Conservation (phyloP, 2,329 filamentous ascomycete genomes). For the Trichoderma endophyticum region DNA sequence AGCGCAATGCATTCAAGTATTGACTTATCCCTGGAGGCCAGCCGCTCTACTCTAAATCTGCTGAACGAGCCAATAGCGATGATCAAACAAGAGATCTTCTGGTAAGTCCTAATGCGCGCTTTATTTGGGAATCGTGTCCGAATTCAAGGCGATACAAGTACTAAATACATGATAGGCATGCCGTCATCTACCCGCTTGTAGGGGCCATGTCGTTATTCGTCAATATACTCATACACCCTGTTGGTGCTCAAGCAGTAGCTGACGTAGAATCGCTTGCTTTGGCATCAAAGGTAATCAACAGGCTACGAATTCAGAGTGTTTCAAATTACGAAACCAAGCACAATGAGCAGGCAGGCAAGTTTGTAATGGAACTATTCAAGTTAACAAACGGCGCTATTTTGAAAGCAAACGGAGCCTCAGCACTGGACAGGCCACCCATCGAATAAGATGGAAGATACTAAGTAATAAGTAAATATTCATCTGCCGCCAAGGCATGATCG, state of each 20-base stretch:
- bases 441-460: neutral
- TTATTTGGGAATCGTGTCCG: neutral
- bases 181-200: neutral
- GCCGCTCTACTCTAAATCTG: neutral
- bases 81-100: neutral
- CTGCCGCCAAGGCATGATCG: neutral
- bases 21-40: neutral
- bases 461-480: neutral
- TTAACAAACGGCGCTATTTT: neutral
- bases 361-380: neutral
- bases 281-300: neutral
- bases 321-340: neutral
- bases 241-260: neutral
- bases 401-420: neutral
- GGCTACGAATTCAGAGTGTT: neutral
- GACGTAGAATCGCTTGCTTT: neutral
- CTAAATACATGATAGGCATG: neutral
- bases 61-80: neutral
- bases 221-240: neutral
- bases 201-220: neutral
- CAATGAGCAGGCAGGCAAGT: neutral
- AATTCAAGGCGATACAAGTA: neutral
- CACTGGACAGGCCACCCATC: neutral
- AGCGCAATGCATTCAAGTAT: conserved; percentile 9
- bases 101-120: neutral